Base-by-base conservation (phyloP, 2,329 filamentous ascomycete genomes). In the Ramularia endophylla region DNA sequence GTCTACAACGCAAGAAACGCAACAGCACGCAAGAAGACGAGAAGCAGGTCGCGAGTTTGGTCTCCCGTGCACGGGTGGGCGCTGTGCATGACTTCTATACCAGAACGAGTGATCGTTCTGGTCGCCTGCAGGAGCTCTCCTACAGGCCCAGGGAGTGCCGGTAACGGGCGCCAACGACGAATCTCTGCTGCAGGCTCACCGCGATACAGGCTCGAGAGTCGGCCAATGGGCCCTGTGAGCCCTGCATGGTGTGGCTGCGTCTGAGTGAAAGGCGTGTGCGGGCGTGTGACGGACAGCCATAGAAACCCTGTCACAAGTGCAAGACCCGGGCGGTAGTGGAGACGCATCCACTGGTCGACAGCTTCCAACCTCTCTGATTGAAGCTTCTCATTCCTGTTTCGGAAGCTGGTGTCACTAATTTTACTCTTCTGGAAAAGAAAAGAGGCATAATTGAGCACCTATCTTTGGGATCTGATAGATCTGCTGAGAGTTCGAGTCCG, bases 51-150 rank as follows among this genome's bases (percentile, higher is more conserved):
- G 58, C 55, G 55, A 61, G 57, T 51, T 11, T 53, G 55, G 55
- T 61, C 60, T 56, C 61, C 6, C 56, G 61, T 61, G 65, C 62
- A 62, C 56, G 59, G 58, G 64, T 31, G 53, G 61, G 65, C 62
- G 63, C 61, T 61, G 63, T 56, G 50, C 50, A 44, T 54, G 58
- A 50, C 61, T 68, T 65, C 65, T 69, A 68, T 69, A 69, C 55
- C 61, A 33, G 22, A 36, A 22, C 20, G 36, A 20, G 32, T 55
- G 46, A 46, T 55, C 51, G 51, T 48, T 42, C 48, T 55, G 55
- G 41, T 55, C 51, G 56, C 53, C 56, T 58, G 53, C 53, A 50
- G 47, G 31, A 31, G 20, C 42, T 39, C 33, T 35, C 15, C 35
- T 30, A 36, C 49, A 48, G 47, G 52, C 49, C 48, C 42, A 46